Conservation (phyloP, 1,284 basidiomycete species). For the Neolentinus lepideus region DNA sequence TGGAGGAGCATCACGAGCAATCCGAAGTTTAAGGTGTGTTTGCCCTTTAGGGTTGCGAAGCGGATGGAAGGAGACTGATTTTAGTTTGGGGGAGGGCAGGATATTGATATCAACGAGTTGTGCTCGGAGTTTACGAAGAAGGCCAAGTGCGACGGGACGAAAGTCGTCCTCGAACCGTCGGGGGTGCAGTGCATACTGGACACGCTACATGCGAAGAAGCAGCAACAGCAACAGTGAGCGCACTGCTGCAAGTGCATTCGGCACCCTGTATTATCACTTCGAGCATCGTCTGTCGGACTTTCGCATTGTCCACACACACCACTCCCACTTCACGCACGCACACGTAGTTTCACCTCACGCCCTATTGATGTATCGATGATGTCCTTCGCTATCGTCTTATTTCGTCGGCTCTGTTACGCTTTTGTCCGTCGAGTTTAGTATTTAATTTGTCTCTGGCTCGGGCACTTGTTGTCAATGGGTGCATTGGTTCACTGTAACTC, state of each 20-base stretch:
- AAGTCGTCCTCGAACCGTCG: slow-evolving; percentile 68
- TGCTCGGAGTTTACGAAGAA: slow-evolving; percentile 73
- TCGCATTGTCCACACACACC: background rate
- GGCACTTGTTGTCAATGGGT: too few relatives aligned
- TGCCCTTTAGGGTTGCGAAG: too few relatives aligned
- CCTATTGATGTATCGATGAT: background rate
- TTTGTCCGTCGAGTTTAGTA: too few relatives aligned
- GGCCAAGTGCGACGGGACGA: slow-evolving; percentile 73
- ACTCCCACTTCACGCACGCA: background rate
- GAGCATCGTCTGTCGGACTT: background rate
- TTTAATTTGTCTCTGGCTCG: too few relatives aligned
- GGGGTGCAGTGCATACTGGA: slow-evolving; percentile 61
- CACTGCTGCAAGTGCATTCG: background rate
- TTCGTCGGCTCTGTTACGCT: background rate
- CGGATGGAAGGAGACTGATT: too few relatives aligned
- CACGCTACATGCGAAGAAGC: slow-evolving; percentile 29
- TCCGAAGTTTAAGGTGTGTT: slow-evolving; percentile 62
- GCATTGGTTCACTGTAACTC: too few relatives aligned
- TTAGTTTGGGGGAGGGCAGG: too few relatives aligned
- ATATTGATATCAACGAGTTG: slow-evolving; percentile 67
- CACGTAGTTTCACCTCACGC: background rate
- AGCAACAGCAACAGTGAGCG: slow-evolving; percentile 8
- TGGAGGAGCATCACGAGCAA: slow-evolving; percentile 69
- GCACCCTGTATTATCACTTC: background rate
- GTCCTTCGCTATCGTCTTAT: background rate